Evolutionary conservation across 805 yeast species (phyloP), one percentile per base, ranked within the genome.

Genomic region (Vanderwaltozyma tropicalis): DNA sequence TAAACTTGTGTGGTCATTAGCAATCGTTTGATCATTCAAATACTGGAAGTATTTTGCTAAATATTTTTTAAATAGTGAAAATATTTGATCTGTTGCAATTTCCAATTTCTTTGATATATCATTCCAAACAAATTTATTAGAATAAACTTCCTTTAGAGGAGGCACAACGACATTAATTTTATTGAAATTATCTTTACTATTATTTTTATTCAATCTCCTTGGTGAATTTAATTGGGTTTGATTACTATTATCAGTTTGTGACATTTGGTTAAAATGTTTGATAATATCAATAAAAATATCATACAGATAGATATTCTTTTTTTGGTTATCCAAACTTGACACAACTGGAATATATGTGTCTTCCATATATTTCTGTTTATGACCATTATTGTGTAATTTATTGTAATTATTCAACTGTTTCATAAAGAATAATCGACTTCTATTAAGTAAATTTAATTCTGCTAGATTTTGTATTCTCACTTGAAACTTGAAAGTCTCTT

Each of bases 381-480:
- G 13, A 26, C n/a, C 31, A 5, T 16, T 17, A n/a, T 28, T 28
- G 5, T 2, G 20, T 9, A 14, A 3, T 19, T 35, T 35, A 14
- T 71, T 54, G 49, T 64, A 81, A 41, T 83, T 71, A 41, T 72
- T 69, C 41, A 81, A 57, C 44, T 79, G 85, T 38, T 71, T 75
- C 32, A 63, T 62, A 59, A 81, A 82, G 46, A 76, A 75, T 41
- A 69, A 62, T 33, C 88, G 63, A 25, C 80, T 72, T 43, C 94
- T 63, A 40, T 78, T 78, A 7, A 70, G 54, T 14, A 83, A 53
- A 19, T 79, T 77, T 49, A 83, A 60, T 52, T 80, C 85, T 47
- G 74, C 71, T 38, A 83, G 50, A 33, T 68, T 71, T 53, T 82
- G 92, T n/a, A 78, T 53, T 38, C 94, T 58, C 8, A 86, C 80